Percentiles rank a stretch among this genome's conserved stretches.
These are phyloP conservation scores for Planoprotostelium fungivorum DNA, from an alignment of 78 protist species.

Conservation along the genomic window DNA sequence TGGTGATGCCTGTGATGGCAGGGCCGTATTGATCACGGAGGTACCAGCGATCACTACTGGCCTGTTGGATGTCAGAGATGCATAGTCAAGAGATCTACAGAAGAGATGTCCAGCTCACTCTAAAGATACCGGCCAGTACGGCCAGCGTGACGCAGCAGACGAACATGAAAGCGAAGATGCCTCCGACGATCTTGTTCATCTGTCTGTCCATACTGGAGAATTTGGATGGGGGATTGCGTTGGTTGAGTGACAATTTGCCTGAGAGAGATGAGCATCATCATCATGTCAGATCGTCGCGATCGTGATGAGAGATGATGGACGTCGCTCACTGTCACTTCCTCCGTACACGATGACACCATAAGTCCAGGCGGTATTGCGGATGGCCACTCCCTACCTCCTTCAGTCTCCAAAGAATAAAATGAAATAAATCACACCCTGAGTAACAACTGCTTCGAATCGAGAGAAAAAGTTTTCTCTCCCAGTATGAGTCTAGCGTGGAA, in stretches of 20 bases:
- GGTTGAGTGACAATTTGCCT: slow-evolving; percentile 37
- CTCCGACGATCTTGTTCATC: slow-evolving; percentile 32
- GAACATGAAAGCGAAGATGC: slow-evolving; percentile 32
- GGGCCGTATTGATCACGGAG: not conserved
- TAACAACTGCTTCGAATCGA: not conserved
- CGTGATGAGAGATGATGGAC: slow-evolving; percentile 60
- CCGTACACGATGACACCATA: slow-evolving; percentile 49
- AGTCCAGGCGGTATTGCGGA: slow-evolving; percentile 29
- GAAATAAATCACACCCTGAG: not conserved
- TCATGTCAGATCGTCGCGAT: no score
- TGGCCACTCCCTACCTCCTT: slow-evolving; percentile 2
- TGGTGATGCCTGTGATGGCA: slow-evolving; percentile 33
- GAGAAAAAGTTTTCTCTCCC: not conserved
- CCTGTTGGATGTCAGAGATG: slow-evolving; percentile 3
- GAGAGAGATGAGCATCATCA: no score
- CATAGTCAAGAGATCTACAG: not conserved
- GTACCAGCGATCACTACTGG: slow-evolving; percentile 15
- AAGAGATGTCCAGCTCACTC: not conserved
- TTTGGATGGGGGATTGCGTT: slow-evolving; percentile 65
- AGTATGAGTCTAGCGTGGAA: slow-evolving; percentile 1
- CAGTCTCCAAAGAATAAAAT: not conserved
- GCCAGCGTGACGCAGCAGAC: slow-evolving; percentile 8
- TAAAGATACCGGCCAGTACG: not conserved
- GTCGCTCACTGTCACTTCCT: slow-evolving; percentile 41
- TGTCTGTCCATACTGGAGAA: slow-evolving; percentile 55